phyloP scores from a whole-genome alignment of 495 filamentous ascomycete genomes.

The Penicillium bialowiezense region DNA sequence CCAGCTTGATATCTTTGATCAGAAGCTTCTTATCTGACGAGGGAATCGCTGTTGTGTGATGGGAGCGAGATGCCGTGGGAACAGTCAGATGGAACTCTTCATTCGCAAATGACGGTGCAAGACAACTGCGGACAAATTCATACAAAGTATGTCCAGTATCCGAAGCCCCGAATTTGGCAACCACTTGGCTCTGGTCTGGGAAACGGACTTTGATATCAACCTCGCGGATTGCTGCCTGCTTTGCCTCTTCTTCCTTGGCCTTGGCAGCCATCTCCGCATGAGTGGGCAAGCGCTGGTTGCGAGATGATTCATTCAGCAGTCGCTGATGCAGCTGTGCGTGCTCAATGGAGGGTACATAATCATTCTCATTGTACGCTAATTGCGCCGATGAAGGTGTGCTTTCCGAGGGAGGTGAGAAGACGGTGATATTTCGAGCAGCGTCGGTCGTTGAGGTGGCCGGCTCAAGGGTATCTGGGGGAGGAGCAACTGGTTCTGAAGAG shows the following conservation, averaged over 20 bases:
- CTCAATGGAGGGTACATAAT: conserved; percentile 79
- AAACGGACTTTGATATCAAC: conserved; percentile 81
- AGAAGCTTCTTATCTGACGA: conserved; percentile 52
- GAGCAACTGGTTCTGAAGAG: conserved; percentile 1
- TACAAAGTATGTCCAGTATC: conserved; percentile 68
- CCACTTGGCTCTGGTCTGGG: conserved; percentile 73
- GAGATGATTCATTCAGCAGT: conserved; percentile 58
- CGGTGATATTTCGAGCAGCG: conserved; percentile 52
- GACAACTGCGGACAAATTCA: conserved; percentile 55
- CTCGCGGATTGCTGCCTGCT: conserved; percentile 59
- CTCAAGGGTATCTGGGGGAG: conserved; percentile 17
- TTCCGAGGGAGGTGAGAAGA: conserved; percentile 72
- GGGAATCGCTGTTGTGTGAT: conserved; percentile 40
- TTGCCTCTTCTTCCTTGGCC: conserved; percentile 52
- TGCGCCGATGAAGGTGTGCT: conserved; percentile 72
- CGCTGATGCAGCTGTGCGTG: conserved; percentile 82
- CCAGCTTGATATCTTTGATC: conserved; percentile 68
- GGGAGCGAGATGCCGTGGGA: conserved; percentile 17
- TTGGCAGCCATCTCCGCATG: conserved; percentile 51
- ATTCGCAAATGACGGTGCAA: conserved; percentile 29
- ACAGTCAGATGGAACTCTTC: conserved; percentile 53
- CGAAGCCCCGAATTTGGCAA: conserved; percentile 57
- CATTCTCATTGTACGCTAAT: conserved; percentile 61
- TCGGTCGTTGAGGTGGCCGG: conserved; percentile 20
- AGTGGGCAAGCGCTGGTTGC: conserved; percentile 60